Base-by-base conservation (phyloP, 371 early-diverging fungal species). In the Mortierella sp. region DNA sequence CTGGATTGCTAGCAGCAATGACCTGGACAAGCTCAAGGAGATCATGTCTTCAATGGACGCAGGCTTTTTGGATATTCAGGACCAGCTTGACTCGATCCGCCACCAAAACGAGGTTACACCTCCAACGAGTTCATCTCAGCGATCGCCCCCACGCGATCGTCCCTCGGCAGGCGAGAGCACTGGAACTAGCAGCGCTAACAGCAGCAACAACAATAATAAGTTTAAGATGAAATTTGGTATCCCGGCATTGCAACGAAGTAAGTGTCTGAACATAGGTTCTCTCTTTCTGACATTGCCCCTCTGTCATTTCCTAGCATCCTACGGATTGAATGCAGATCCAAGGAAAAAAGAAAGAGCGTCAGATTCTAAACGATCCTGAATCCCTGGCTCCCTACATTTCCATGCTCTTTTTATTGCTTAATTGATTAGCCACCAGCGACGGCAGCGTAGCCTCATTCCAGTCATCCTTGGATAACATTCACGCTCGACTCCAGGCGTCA, bases 11-110 rank as follows among this genome's bases (percentile, higher is more conserved):
- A 66, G 51, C 46, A 62, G 30, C 57, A 62, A 58, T 11, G 69
- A 79, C 30, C 30, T 79, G 51, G 73, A 79, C 7, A 62, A 69
- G 45, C 63, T 79, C 45, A 79, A 79, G 48, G 66, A 79, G 30
- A 55, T 72, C 60, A 72, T 79, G 70, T 68, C 72, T 15, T 56
- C 73, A 3, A 79, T 79, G 87, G 86, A 87, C 30, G 72, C 72
- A 14, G 87, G 83, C 15, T 76, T 87, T 62, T 75, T 66, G 57
- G 66, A 75, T 43, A 71, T 83, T 50, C 83, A 83, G 62, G 84
- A 84, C 7, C 69, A 82, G 51, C 66, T 79, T n/a, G 79, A 79
- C 19, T 53, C 70, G 23, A 63, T 79, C 47, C 72, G 70, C 3
- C 23, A 15, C 21, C 66, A 68, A 28, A 26, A 69, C 4, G 70